Evolutionary conservation across 305 asterid genomes (phyloP), one percentile per base, ranked within the genome.

Genomic region (Galium porrigens): DNA sequence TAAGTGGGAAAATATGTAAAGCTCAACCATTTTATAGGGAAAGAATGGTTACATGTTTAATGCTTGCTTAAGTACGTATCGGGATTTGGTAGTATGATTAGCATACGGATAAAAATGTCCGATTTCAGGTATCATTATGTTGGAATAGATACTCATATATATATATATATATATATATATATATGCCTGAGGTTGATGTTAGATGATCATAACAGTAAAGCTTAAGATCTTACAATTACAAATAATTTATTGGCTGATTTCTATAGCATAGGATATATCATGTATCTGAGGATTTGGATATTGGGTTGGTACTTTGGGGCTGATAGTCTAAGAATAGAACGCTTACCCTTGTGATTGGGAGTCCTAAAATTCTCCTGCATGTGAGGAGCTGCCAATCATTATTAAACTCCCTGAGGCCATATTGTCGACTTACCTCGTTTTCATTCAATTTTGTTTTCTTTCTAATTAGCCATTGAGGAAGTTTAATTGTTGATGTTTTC

Each of bases 401-500:
- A 2, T 58, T 41, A 11, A 4, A 55, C 64, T 25, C n/a, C 49
- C 12, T 15, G 59, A 15, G 18, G 27, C 15, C 18, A 49, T 34
- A 46, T 32, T 20, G 3, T 25, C 27, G 0, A 4, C 14, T 9
- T 3, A 6, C 3, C 1, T 36, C 41, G 6, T 36, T 5, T 36
- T 36, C 3, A 5, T 36, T 65, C 46, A 51, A 9, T n/a, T 6
- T 4, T 3, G 6, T 33, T 33, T 5, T 36, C 42, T 71, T 29
- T 36, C 15, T 10, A 12, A 33, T 9, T 25, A 20, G 70, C 34
- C 2, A 10, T 41, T 61, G 39, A 65, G 36, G 63, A 37, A 29
- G 58, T 39, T 71, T 30, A 64, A n/a, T 32, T 12, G 12, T 67
- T 17, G 34, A 15, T 63, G 57, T 61, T 67, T 67, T 74, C 68